Base-by-base conservation (phyloP, 2,329 filamentous ascomycete species). In the Clonostachys byssicola region DNA sequence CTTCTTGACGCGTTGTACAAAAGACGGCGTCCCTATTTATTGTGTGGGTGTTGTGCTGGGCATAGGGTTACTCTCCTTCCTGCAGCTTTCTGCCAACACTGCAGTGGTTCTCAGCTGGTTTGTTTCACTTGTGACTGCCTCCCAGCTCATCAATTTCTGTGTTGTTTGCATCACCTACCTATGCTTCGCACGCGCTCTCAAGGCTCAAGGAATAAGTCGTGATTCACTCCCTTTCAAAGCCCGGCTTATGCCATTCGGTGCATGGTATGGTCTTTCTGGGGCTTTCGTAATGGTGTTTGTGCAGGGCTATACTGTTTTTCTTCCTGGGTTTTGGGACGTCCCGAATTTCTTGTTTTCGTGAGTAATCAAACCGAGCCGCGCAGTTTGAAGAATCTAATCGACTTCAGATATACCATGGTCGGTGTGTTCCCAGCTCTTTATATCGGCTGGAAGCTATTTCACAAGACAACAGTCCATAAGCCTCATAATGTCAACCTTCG, bases 361-460 rank as follows among this genome's bases (percentile, higher is more conserved):
- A 39, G 36, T 39, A 8, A 12, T 8, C 36, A 30, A 30, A 10
- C 23, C 23, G 4, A 30, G 23, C 23, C 23, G 23, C 10, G 9
- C 23, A 4, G 9, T 10, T 30, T 30, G 23, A 30, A 9, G 23
- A 30, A 3, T 9, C 23, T 30, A 10, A 30, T 10, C 9, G 74
- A 71, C 4, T 91, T 92, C 62, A 77, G 78, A 66, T 83, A 83
- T 62, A 75, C 74, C 30, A 80, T 82, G 75, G 66, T 77, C 50
- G 62, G 81, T 13, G 59, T 83, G 20, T 73, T 74, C 0, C 72
- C 75, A 8, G 58, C 79, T 35, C 64, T 81, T 30, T 86, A 77
- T 58, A 45, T 75, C 17, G 70, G 71, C 55, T 89, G 82, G 81
- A 89, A 88, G 65, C 8, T 87, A 2, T 17, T 81, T 60, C 80